A percentile compares a stretch with the other conserved stretches of the same genome.
These are phyloP conservation scores for Suillus decipiens DNA, from an alignment of 768 basidiomycete species.

Conservation along the genomic window DNA sequence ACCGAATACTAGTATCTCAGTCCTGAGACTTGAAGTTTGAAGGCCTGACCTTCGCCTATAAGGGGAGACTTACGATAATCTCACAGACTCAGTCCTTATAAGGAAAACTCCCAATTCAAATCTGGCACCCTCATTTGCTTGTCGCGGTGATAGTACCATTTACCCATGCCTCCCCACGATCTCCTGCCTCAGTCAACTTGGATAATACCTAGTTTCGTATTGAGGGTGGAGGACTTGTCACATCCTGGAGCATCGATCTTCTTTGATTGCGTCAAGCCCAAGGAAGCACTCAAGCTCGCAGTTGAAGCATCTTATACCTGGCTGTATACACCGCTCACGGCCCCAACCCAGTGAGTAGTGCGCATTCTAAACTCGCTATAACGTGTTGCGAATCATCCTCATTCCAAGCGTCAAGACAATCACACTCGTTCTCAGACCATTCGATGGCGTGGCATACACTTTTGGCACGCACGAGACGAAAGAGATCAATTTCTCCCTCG, in stretches of 20 bases:
- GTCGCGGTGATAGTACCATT: background rate
- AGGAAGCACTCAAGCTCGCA: slow-evolving; percentile 37
- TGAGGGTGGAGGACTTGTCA: slow-evolving; percentile 58
- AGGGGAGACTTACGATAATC: background rate
- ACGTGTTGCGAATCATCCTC: slow-evolving; percentile 14
- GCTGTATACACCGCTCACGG: slow-evolving; percentile 46
- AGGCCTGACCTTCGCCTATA: no score
- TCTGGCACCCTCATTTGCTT: background rate
- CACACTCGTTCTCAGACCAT: slow-evolving; percentile 59
- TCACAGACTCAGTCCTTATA: background rate
- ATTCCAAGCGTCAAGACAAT: slow-evolving; percentile 51
- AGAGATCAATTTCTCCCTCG: slow-evolving; percentile 73
- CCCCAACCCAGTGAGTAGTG: slow-evolving; percentile 48
- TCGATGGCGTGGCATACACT: slow-evolving; percentile 68
- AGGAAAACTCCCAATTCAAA: background rate
- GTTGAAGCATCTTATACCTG: slow-evolving; percentile 41
- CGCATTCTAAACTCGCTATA: background rate
- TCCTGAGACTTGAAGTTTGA: no score
- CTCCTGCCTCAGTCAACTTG: slow-evolving; percentile 36
- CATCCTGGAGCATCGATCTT: slow-evolving; percentile 63
- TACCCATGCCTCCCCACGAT: slow-evolving; percentile 25
- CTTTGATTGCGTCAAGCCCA: slow-evolving; percentile 49
- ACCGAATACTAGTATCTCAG: no score
- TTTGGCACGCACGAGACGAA: slow-evolving; percentile 55
- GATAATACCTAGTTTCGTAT: slow-evolving; percentile 56